Conservation (phyloP, 352 stramenopile genomes). For the Sclerospora graminicola region DNA sequence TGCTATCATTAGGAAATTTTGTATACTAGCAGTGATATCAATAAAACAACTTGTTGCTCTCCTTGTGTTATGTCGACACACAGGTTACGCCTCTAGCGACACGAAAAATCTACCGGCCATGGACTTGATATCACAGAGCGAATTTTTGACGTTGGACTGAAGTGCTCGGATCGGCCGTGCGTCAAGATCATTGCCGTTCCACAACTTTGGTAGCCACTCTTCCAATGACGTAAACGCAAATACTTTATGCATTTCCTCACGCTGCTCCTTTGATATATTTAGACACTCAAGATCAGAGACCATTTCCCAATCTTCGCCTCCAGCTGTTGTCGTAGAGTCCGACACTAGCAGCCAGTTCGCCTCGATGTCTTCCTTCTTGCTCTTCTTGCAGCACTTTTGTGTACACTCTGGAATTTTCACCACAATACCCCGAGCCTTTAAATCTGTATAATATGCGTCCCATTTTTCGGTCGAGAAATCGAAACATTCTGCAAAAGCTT, state of each 20-base stretch:
- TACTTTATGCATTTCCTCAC: conserved; percentile 45
- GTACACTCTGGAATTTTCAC: conserved; percentile 27
- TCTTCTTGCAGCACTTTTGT: conserved; percentile 52
- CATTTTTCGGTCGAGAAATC: conserved; percentile 79
- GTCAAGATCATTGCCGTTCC: conserved; percentile 21
- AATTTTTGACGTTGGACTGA: conserved; percentile 44
- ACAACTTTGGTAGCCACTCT: conserved; percentile 55
- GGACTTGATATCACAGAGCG: conserved; percentile 42
- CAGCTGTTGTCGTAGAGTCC: conserved; percentile 42
- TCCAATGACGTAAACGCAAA: conserved; percentile 52
- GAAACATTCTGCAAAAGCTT: conserved; percentile 78
- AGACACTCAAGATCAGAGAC: conserved; percentile 54
- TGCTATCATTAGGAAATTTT: no score
- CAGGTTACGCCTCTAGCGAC: conserved; percentile 17
- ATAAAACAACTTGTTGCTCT: no score
- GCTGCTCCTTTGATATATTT: conserved; percentile 46
- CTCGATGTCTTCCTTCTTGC: conserved; percentile 69
- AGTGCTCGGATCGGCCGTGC: conserved; percentile 17
- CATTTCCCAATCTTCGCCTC: conserved; percentile 56
- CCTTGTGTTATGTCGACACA: neutral
- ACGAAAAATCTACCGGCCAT: conserved; percentile 51
- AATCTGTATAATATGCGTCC: conserved; percentile 61
- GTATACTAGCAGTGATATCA: no score
- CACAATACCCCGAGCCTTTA: conserved; percentile 17
- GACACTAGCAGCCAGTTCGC: conserved; percentile 74